Percentiles rank a stretch among this genome's conserved stretches.
Conservation (phyloP, 1,284 basidiomycete genomes). For the Phenoliferia sp. region DNA sequence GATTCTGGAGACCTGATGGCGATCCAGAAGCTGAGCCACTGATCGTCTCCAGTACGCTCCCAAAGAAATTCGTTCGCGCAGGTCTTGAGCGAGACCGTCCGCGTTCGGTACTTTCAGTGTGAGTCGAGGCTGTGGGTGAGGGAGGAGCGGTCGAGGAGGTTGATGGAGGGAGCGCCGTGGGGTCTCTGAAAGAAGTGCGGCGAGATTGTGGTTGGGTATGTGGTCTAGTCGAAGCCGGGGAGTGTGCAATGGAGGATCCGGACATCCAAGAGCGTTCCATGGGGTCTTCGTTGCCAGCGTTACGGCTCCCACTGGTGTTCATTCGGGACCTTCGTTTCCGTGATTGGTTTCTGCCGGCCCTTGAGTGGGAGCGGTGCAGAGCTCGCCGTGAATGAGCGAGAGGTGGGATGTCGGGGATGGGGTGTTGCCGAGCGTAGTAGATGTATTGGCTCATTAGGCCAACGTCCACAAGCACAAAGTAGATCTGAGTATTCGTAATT, state of each 20-base stretch:
- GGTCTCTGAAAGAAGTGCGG: neutral
- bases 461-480: constrained; percentile 65
- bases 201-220: neutral
- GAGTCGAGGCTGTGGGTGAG: no score
- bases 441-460: constrained; percentile 40
- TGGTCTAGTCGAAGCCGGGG: neutral
- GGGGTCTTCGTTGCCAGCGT: constrained; percentile 52
- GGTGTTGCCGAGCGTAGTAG: constrained; percentile 36
- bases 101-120: constrained; percentile 19
- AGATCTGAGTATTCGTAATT: no score
- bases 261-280: constrained; percentile 67
- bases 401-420: constrained; percentile 1
- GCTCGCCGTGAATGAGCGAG: neutral
- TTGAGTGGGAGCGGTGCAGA: neutral
- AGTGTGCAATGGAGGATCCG: constrained; percentile 43
- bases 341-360: neutral
- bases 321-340: neutral
- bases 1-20: no score
- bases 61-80: neutral
- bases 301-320: neutral
- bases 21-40: constrained; percentile 11
- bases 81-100: constrained; percentile 20
- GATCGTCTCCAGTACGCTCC: constrained; percentile 4
- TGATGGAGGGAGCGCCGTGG: neutral
- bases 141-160: neutral